A percentile compares a stretch with the other conserved stretches of the same genome.
These are phyloP conservation scores for Scalesia atractyloides DNA, from an alignment of 129 eudicot genomes.

Conservation along the genomic window DNA sequence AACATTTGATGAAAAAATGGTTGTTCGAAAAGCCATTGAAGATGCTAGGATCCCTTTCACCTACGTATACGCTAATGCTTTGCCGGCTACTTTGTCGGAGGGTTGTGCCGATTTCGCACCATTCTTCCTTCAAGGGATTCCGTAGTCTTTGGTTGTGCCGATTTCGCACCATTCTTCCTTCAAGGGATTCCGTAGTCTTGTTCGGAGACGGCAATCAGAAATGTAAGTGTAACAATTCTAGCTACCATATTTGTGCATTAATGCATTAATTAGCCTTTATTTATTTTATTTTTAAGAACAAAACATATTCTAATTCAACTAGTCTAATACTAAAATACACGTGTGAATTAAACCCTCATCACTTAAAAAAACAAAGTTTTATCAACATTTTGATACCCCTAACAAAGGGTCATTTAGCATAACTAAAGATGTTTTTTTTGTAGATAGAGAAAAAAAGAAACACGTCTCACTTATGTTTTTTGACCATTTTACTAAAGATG, in stretches of 20 bases:
- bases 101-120: conserved; percentile 48
- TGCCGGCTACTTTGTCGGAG: conserved; percentile 53
- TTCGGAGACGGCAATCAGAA: conserved; percentile 57
- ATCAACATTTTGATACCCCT: too few species aligned
- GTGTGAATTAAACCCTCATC: too few species aligned
- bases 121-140: conserved; percentile 57
- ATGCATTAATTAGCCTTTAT: too few species aligned
- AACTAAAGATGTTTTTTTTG: background rate
- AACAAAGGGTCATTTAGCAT: too few species aligned
- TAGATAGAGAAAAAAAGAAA: too few species aligned
- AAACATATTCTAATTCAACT: too few species aligned
- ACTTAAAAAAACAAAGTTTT: too few species aligned
- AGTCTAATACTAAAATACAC: too few species aligned
- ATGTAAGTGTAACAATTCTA: conserved; percentile 28
- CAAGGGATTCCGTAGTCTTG: conserved; percentile 43
- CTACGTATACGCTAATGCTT: conserved; percentile 46
- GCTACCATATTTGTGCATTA: background rate
- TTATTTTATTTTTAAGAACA: too few species aligned
- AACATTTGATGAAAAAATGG: conserved; percentile 52
- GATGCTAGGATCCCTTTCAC: conserved; percentile 46
- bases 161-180: conserved; percentile 48
- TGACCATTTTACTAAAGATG: too few species aligned
- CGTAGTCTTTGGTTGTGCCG: conserved; percentile 62
- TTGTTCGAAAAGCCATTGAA: conserved; percentile 45
- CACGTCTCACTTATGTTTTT: too few species aligned